Percentiles rank a stretch among this genome's conserved stretches.
Evolutionary conservation across 495 filamentous ascomycete genomes (phyloP).

Genomic region (Penicillium lividum): DNA sequence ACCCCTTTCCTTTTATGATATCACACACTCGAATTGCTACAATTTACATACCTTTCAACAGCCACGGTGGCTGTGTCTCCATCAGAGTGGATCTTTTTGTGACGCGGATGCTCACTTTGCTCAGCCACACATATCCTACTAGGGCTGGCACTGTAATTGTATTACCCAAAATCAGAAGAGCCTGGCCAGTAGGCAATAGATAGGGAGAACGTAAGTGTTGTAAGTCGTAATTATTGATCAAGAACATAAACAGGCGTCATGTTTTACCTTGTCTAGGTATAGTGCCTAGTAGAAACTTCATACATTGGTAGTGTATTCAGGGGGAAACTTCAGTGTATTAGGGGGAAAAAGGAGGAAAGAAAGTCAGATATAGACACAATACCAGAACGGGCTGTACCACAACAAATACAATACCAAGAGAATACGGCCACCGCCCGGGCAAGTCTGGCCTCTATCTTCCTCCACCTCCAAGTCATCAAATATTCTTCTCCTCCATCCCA

Average conservation of each 20-base stretch:
- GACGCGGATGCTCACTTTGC: constrained; percentile 21
- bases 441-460: constrained; percentile 35
- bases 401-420: constrained; percentile 22
- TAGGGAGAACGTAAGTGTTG: neutral
- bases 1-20: constrained; percentile 20
- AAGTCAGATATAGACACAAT: neutral
- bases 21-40: constrained; percentile 16
- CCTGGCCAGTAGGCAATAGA: neutral
- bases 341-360: neutral
- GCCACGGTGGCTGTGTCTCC: constrained; percentile 29
- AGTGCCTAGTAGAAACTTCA: neutral
- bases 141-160: constrained; percentile 24
- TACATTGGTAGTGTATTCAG: neutral
- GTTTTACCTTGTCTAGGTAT: neutral
- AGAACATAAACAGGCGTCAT: neutral
- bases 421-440: constrained; percentile 32
- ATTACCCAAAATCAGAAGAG: constrained; percentile 10
- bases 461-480: constrained; percentile 33
- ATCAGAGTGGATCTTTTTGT: constrained; percentile 20
- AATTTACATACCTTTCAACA: constrained; percentile 10
- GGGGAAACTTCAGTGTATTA: neutral
- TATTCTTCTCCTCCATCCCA: constrained; percentile 22
- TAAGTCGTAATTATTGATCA: neutral
- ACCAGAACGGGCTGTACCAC: constrained; percentile 7
- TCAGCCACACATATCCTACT: constrained; percentile 28